A percentile compares a stretch with the other conserved stretches of the same genome.
Evolutionary conservation across 148 eudicot species (phyloP).

Genomic region (Drosera capensis): DNA sequence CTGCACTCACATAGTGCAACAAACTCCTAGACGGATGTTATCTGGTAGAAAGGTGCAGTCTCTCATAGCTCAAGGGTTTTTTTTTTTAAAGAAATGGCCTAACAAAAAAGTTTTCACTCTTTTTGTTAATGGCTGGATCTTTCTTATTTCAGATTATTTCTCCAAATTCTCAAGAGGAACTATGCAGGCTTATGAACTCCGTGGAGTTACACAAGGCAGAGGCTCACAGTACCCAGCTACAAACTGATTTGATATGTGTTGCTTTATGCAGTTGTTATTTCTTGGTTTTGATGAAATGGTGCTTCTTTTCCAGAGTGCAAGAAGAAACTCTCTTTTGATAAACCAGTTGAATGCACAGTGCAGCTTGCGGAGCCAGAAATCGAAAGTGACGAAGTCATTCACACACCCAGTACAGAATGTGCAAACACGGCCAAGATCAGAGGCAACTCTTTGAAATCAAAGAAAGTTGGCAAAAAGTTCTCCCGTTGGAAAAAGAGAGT

Average conservation of each 20-base stretch:
- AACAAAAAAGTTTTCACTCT: too few species aligned
- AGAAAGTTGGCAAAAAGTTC: conserved; percentile 22
- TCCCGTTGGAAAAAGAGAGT: conserved; percentile 19
- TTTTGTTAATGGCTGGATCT: conserved; percentile 4
- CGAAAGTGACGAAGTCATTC: conserved; percentile 10
- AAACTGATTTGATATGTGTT: neutral
- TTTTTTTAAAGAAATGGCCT: neutral
- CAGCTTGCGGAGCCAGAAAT: conserved; percentile 15
- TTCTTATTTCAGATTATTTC: conserved; percentile 45
- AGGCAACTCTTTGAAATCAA: conserved; percentile 13
- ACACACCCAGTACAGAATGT: conserved; percentile 9
- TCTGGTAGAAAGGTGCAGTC: conserved; percentile 55
- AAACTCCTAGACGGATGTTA: conserved; percentile 57
- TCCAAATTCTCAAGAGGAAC: conserved; percentile 65
- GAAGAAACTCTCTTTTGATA: conserved; percentile 23
- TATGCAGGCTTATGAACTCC: conserved; percentile 46
- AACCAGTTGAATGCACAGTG: conserved; percentile 16
- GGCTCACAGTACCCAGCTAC: conserved; percentile 32
- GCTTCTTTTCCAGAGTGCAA: conserved; percentile 27
- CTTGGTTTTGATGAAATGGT: neutral
- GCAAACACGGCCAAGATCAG: conserved; percentile 7
- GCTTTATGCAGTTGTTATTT: neutral
- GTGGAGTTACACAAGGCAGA: conserved; percentile 15
- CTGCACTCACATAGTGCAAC: conserved; percentile 8
- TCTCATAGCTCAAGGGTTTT: neutral